phyloP scores from a whole-genome alignment of 108 stramenopile species.

The Nitzschia sp. region DNA sequence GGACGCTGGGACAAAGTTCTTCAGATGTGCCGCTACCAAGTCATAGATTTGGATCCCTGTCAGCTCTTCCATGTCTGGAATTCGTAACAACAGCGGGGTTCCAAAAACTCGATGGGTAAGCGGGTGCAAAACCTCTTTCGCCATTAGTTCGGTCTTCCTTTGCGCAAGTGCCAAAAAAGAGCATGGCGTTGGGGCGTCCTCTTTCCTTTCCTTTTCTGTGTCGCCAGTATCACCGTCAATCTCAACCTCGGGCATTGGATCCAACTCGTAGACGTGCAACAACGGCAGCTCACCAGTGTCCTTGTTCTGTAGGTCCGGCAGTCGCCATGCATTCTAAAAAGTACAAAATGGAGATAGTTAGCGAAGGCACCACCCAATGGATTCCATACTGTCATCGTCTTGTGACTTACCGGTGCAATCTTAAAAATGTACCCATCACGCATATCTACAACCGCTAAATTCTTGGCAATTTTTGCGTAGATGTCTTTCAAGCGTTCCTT shows the following conservation, averaged over 20 bases:
- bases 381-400: too few species aligned
- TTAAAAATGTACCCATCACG: conserved; percentile 76
- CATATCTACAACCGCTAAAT: conserved; percentile 87
- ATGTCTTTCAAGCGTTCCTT: conserved; percentile 27
- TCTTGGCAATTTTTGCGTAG: conserved; percentile 54
- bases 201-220: conserved; percentile 13
- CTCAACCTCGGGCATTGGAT: conserved; percentile 34
- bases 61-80: conserved; percentile 63
- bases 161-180: conserved; percentile 82
- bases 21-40: conserved; percentile 60
- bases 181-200: background rate
- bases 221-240: conserved; percentile 2
- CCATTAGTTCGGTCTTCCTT: conserved; percentile 60
- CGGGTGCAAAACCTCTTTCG: conserved; percentile 77
- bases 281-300: conserved; percentile 80
- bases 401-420: conserved; percentile 77
- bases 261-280: conserved; percentile 79
- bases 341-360: too few species aligned
- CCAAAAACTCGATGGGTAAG: conserved; percentile 73
- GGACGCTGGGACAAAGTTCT: conserved; percentile 57
- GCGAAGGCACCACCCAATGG: too few species aligned
- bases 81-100: conserved; percentile 73
- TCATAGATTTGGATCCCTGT: conserved; percentile 83
- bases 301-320: conserved; percentile 68
- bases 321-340: conserved; percentile 68